Evolutionary conservation across 305 asterid genomes (phyloP), one percentile per base, ranked within the genome.

Genomic region (Fraxinus nigra): DNA sequence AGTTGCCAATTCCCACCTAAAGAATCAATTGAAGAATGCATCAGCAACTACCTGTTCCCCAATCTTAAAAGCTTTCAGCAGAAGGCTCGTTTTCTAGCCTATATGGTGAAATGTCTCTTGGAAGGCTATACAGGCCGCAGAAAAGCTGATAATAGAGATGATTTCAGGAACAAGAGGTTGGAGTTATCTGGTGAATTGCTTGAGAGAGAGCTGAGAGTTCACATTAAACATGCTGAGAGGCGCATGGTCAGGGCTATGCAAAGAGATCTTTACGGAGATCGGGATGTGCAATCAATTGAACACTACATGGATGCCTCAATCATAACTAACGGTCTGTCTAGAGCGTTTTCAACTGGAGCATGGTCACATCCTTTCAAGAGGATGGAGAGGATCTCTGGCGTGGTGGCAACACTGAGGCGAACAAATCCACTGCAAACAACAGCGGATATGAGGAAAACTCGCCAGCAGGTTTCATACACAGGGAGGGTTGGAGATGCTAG

Each of bases 401-500:
- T 96, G 26, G 98, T 94, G 82, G 99, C 98, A 82, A 93, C 90
- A 59, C 85, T 96, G 1, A 86, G 98, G 85, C 92, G 98, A 56
- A 92, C 97, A 75, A 96, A 96, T 89, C 98, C 98, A 0, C 79
- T 94, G 90, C 99, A 96, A 87, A 90, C 92, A 48, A 88, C 86
- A 13, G 83, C 95, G 79, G 99, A 94, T 84, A 92, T 96, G 97
- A 92, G 99, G 91, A 96, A 90, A 89, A 91, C 97, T 13, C 94
- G 97, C 70, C 98, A 93, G 88, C 98, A 96, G 63, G 98, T 96
- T 46, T 78, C 95, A 11, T 96, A 94, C 86, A 90, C 95, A 1
- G 99, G 98, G 86, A 93, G 91, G 86, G 98, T 86, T 85, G 98
- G 99, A 22, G 99, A 94, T 80, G 98, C 98, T 54, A 86, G 99